Base-by-base conservation (phyloP, 257 asterid species). In the Pogostemon cablin region DNA sequence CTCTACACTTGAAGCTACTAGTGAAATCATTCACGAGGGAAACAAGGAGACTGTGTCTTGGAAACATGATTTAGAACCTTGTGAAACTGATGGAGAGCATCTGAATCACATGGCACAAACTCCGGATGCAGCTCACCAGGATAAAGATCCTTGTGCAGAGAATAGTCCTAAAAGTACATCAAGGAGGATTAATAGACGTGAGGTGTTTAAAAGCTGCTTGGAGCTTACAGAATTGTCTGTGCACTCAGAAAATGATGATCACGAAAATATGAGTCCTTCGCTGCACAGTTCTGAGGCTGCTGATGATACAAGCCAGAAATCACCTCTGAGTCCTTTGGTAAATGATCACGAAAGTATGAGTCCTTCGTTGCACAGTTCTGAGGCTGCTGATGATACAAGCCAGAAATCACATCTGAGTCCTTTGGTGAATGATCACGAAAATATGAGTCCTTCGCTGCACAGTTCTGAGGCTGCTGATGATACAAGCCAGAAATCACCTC, bases 141-240 rank as follows among this genome's bases (percentile, higher is more conserved):
- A 66, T 44, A 62, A 69, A 66, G 83, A 77, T 44, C 46, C 47
- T 61, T 63, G 38, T 12, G 42, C 43, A 39, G 70, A 61, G 50
- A 57, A 73, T 73, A 71, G 72, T 56, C 59, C 73, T 57, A 86
- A 78, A 43, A 72, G 54, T 61, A 72, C 65, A 54, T 48, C 86
- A 17, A 59, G 72, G 71, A 32, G 78, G 59, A 58, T 82, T 67
- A 85, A 58, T 47, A 81, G 74, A 81, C 78, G 38, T 7, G 96
- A 89, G 4, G 84, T 83, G 58, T 89, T 82, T 72, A 80, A 80
- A 60, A 91, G 99, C 83, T 91, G 97, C 75, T 74, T 88, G 83
- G 96, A 88, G 84, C 83, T 95, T 25, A 32, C 80, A 1, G 84
- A 82, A 70, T 65, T 91, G 58, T 81, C 81, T 6, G 55, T 52